These are phyloP conservation scores for Ascochyta lentis DNA, from an alignment of 2,329 filamentous ascomycete genomes.

Conservation along the genomic window DNA sequence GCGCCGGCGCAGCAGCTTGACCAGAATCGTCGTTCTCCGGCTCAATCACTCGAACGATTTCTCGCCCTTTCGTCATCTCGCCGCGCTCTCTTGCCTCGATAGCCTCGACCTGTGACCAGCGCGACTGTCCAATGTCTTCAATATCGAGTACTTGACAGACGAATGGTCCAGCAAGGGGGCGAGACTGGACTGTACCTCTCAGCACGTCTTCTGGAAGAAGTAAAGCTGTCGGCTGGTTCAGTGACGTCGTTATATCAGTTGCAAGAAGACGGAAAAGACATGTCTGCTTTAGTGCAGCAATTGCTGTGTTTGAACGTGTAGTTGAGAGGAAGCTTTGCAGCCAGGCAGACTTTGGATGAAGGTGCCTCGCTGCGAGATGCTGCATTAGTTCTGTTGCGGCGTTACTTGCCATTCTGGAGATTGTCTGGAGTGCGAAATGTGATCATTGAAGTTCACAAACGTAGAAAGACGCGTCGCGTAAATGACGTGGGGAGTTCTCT, in stretches of 20 bases:
- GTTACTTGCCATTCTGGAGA: slow-evolving; percentile 35
- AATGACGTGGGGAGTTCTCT: slow-evolving; percentile 31
- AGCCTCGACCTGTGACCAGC: slow-evolving; percentile 87
- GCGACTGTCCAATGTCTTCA: slow-evolving; percentile 78
- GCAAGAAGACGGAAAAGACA: slow-evolving; percentile 80
- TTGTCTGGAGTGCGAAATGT: slow-evolving; percentile 1
- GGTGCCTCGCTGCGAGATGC: slow-evolving; percentile 63
- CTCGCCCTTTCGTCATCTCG: slow-evolving; percentile 75
- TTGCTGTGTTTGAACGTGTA: slow-evolving; percentile 63
- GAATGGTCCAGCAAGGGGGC: slow-evolving; percentile 65
- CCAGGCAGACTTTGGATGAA: slow-evolving; percentile 66
- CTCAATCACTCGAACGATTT: slow-evolving; percentile 76
- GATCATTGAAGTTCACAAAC: neutral
- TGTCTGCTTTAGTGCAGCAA: slow-evolving; percentile 77
- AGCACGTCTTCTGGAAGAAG: slow-evolving; percentile 66
- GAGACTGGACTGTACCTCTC: slow-evolving; percentile 63
- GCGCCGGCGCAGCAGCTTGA: slow-evolving; percentile 29
- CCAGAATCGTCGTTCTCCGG: slow-evolving; percentile 54
- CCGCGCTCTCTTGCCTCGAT: slow-evolving; percentile 76
- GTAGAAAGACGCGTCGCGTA: slow-evolving; percentile 30
- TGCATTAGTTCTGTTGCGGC: slow-evolving; percentile 51
- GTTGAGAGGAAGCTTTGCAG: slow-evolving; percentile 67
- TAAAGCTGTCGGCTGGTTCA: slow-evolving; percentile 52
- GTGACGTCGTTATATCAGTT: slow-evolving; percentile 73
- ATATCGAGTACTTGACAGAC: slow-evolving; percentile 85